A percentile compares a stretch with the other conserved stretches of the same genome.
Evolutionary conservation across 352 stramenopile genomes (phyloP).

Genomic region (Phytopythium aichiense): DNA sequence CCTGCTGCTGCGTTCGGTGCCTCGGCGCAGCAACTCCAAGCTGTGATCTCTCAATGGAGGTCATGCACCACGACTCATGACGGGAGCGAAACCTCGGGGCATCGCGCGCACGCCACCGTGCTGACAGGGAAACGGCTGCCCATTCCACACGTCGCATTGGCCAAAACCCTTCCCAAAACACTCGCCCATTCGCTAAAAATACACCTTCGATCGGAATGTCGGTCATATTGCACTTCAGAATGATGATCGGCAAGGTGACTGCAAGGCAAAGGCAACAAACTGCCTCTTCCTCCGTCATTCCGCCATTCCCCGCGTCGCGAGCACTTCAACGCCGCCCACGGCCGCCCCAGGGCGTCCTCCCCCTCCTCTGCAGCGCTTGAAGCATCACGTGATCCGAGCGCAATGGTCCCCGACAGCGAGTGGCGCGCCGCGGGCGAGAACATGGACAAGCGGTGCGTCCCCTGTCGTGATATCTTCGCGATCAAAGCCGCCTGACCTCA

Average conservation of each 20-base stretch:
- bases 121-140: no score
- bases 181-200: not conserved
- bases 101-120: no score
- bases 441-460: slow-evolving; percentile 67
- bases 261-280: not conserved
- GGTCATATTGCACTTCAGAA: slow-evolving; percentile 1
- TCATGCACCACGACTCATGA: no score
- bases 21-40: no score
- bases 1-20: no score
- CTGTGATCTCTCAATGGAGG: no score
- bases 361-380: not conserved
- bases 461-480: not conserved
- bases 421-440: slow-evolving; percentile 60
- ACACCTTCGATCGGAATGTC: not conserved
- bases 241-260: not conserved
- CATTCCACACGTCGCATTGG: not conserved
- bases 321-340: not conserved
- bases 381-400: not conserved
- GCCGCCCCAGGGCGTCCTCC: not conserved
- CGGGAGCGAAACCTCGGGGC: no score
- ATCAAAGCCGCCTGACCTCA: not conserved
- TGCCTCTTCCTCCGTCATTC: no score
- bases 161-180: not conserved
- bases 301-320: not conserved
- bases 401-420: slow-evolving; percentile 62